phyloP scores from a whole-genome alignment of 257 asterid species.

The Leonotis leonurus region DNA sequence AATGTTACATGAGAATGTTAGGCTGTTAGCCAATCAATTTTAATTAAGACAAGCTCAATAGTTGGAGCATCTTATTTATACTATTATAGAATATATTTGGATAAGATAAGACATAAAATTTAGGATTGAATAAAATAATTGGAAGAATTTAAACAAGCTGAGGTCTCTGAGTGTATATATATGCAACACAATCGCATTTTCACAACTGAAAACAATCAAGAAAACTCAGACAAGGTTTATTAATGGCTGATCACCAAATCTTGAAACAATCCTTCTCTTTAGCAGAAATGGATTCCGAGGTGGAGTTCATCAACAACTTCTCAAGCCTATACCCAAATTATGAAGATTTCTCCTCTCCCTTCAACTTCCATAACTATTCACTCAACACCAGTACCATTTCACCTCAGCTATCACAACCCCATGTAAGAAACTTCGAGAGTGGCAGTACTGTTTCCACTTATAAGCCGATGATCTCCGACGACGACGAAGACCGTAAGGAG shows the following conservation, averaged over 20 bases:
- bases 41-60: no score
- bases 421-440: not conserved
- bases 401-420: not conserved
- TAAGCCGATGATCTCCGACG: conserved; percentile 9
- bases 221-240: not conserved
- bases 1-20: no score
- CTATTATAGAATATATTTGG: no score
- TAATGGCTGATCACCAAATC: conserved; percentile 38
- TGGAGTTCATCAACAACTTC: conserved; percentile 33
- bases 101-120: no score
- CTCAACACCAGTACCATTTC: conserved; percentile 10
- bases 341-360: conserved; percentile 9
- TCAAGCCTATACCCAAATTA: conserved; percentile 28
- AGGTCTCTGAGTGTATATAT: not conserved
- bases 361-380: conserved; percentile 23
- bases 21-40: no score
- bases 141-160: not conserved
- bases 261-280: conserved; percentile 26
- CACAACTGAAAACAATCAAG: not conserved
- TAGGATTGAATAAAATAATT: not conserved
- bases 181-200: not conserved
- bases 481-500: conserved; percentile 9
- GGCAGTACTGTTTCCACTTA: not conserved
- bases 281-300: conserved; percentile 36
- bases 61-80: no score